phyloP scores from a whole-genome alignment of 2,329 filamentous ascomycete genomes.

The Cytospora leucostoma region DNA sequence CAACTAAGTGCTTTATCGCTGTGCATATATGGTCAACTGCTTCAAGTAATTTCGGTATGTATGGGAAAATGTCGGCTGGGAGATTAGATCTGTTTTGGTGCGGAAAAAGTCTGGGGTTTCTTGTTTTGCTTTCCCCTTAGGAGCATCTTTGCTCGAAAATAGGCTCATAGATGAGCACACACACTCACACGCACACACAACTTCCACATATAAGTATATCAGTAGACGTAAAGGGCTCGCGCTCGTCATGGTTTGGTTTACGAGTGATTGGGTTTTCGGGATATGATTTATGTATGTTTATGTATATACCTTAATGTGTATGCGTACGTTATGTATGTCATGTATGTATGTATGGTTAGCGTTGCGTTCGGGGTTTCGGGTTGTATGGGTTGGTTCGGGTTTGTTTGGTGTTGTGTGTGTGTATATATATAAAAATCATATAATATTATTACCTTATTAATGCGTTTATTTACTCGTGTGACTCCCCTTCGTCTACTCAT shows the following conservation, averaged over 20 bases:
- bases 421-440: neutral
- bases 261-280: slow-evolving; percentile 37
- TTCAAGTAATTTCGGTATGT: slow-evolving; percentile 1
- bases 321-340: slow-evolving; percentile 6
- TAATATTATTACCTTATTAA: neutral
- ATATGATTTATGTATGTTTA: slow-evolving; percentile 18
- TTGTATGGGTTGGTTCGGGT: neutral
- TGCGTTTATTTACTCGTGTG: neutral
- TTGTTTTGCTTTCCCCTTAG: slow-evolving; percentile 3
- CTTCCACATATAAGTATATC: slow-evolving; percentile 25
- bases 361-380: slow-evolving; percentile 16
- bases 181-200: slow-evolving; percentile 24
- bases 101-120: slow-evolving; percentile 18
- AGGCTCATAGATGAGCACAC: slow-evolving; percentile 30
- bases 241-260: slow-evolving; percentile 29
- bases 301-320: slow-evolving; percentile 16
- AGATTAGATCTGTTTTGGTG: neutral
- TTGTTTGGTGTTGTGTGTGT: slow-evolving; percentile 4
- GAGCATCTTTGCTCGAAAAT: slow-evolving; percentile 9
- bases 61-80: slow-evolving; percentile 1
- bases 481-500: no score
- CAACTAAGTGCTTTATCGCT: slow-evolving; percentile 31
- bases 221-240: slow-evolving; percentile 27
- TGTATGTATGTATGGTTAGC: slow-evolving; percentile 26
- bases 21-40: slow-evolving; percentile 22